phyloP scores from a whole-genome alignment of 106 monocot genomes.

The Narthecium ossifragum region DNA sequence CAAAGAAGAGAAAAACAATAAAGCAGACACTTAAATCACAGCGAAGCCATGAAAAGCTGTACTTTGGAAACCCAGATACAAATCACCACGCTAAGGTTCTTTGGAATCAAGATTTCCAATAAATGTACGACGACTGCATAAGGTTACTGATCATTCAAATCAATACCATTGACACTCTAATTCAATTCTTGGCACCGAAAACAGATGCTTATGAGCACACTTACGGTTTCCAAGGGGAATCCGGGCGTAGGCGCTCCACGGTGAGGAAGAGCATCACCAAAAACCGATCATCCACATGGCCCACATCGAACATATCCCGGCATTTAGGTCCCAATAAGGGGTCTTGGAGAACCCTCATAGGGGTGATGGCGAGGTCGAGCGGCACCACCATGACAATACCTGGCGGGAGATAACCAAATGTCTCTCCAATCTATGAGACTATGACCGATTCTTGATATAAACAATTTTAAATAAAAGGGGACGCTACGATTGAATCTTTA shows the following conservation, averaged over 20 bases:
- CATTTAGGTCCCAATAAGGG: conserved; percentile 51
- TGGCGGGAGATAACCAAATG: background rate
- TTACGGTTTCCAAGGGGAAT: conserved; percentile 94
- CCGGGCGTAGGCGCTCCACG: conserved; percentile 62
- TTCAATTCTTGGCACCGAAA: too few relatives aligned
- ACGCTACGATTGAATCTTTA: background rate
- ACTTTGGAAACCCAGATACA: too few relatives aligned
- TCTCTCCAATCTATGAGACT: too few relatives aligned
- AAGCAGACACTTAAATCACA: too few relatives aligned
- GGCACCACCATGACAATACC: conserved; percentile 89
- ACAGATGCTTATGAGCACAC: too few relatives aligned
- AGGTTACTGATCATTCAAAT: too few relatives aligned
- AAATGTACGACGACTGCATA: too few relatives aligned
- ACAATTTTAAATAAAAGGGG: background rate
- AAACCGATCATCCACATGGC: conserved; percentile 79
- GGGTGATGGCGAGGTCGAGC: conserved; percentile 88
- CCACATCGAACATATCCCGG: conserved; percentile 63
- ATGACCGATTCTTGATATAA: background rate
- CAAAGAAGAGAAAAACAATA: too few relatives aligned
- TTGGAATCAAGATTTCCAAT: too few relatives aligned
- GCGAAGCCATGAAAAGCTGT: too few relatives aligned
- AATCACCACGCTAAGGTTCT: too few relatives aligned
- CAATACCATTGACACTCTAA: too few relatives aligned
- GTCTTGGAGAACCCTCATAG: conserved; percentile 94
- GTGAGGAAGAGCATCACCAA: conserved; percentile 78